Conservation (phyloP, 2,329 filamentous ascomycete genomes). For the Venturia carpophila region DNA sequence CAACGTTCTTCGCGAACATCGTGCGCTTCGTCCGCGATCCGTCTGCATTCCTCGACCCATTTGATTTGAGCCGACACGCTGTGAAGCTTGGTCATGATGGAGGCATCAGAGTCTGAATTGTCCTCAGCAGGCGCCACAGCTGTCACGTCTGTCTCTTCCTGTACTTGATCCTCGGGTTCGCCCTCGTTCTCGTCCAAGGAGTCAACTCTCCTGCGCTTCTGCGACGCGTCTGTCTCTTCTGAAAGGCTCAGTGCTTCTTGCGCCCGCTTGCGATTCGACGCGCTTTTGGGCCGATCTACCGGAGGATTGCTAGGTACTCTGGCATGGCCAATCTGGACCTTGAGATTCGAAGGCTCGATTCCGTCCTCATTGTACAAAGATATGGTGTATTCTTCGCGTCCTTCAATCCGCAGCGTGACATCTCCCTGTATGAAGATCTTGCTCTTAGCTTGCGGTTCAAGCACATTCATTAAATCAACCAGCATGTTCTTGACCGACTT, state of each 20-base stretch:
- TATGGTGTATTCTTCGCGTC: conserved; percentile 15
- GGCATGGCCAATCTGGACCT: conserved; percentile 12
- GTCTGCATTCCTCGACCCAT: conserved; percentile 35
- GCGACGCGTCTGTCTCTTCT: conserved; percentile 2
- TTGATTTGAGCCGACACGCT: conserved; percentile 31
- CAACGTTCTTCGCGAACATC: conserved; percentile 34
- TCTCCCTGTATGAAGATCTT: conserved; percentile 16
- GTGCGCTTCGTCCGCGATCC: conserved; percentile 29
- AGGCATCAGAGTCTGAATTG: conserved; percentile 2
- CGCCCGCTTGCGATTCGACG: background rate
- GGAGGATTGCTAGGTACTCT: background rate
- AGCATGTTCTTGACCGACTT: conserved; percentile 16
- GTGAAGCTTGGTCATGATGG: conserved; percentile 24
- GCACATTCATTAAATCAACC: conserved; percentile 11
- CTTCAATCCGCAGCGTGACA: conserved; percentile 14
- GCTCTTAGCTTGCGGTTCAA: conserved; percentile 13
- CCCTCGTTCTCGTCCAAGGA: background rate
- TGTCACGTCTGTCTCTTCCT: background rate
- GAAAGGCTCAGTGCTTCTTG: background rate
- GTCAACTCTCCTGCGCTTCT: conserved; percentile 10
- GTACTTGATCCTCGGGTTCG: background rate
- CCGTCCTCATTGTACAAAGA: conserved; percentile 12
- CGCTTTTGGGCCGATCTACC: background rate
- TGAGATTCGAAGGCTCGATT: conserved; percentile 13
- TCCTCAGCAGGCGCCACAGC: background rate